Base-by-base conservation (phyloP, 176 grass and related monocot genomes). In the Oryza coarctata region DNA sequence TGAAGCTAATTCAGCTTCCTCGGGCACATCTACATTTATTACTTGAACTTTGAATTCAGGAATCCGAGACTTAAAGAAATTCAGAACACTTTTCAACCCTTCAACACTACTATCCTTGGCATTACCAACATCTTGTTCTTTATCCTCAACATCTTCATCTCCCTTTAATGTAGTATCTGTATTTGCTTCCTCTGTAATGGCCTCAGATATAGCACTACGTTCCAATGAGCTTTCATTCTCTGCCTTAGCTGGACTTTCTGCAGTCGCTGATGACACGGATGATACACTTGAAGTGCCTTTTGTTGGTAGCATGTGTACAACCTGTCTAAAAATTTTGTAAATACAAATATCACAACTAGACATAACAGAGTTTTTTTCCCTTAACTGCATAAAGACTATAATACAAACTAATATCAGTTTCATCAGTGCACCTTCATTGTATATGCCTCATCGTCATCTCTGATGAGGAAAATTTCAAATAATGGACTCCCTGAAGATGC, bases 381-480 rank as follows among this genome's bases (percentile, higher is more conserved):
- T 68, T 50, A 78, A 86, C 5, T 43, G 80, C 26, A 6, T 58
- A 70, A 85, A 90, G 2, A 80, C 61, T n/a, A 4, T n/a, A 35
- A 45, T 65, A 17, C 49, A 86, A 40, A 80, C 63, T 73, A 76
- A 81, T 73, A 75, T 55, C 11, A 52, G 39, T 77, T 76, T 57
- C 4, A 43, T 87, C 76, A 87, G 78, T 31, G 52, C 90, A 98
- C 93, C 92, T 98, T 88, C 82, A 91, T 93, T 60, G 83, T 90
- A 30, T 89, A 98, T 17, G 80, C 85, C 55, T 86, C 87, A 12
- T 84, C 63, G 43, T 98, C 76, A 3, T 95, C 90, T 88, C 87
- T 95, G 44, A 98, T 45, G 0, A 98, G 89, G 80, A 93, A 98
- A 44, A 98, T 89, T 73, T 98, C 96, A 87, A 98, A 95, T 44